Conservation (phyloP, 305 asterid species). For the Plantago coronopus region DNA sequence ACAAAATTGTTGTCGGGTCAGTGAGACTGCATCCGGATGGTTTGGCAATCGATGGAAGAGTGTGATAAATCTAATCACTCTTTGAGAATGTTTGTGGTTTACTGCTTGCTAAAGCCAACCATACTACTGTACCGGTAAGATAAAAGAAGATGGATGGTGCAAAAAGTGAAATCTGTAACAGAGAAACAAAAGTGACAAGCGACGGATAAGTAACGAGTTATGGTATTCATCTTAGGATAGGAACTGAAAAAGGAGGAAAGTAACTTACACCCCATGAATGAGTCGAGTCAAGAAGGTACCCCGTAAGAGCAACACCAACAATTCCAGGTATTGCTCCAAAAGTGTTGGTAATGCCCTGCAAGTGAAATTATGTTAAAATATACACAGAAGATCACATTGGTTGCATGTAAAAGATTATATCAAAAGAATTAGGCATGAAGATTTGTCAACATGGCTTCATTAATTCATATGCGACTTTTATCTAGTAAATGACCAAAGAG, state of each 20-base stretch:
- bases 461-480: too few relatives aligned
- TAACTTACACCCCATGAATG: constrained; percentile 94
- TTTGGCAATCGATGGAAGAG: constrained; percentile 14
- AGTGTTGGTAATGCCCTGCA: constrained; percentile 94
- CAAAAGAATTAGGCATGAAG: too few relatives aligned
- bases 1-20: constrained; percentile 41
- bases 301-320: constrained; percentile 89
- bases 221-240: too few relatives aligned
- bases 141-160: constrained; percentile 93
- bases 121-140: constrained; percentile 86
- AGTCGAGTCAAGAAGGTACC: constrained; percentile 87
- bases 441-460: too few relatives aligned
- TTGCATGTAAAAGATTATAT: too few relatives aligned
- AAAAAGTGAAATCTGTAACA: constrained; percentile 69
- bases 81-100: constrained; percentile 70
- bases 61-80: constrained; percentile 35
- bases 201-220: too few relatives aligned
- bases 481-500: too few relatives aligned
- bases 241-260: neutral
- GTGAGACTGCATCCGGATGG: constrained; percentile 23
- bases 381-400: neutral
- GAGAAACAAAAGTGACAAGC: neutral
- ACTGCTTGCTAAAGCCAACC: constrained; percentile 94
- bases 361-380: constrained; percentile 13
- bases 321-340: constrained; percentile 95